Percentiles rank a stretch among this genome's conserved stretches.
These are phyloP conservation scores for Celoporthe dispersa DNA, from an alignment of 2,329 filamentous ascomycete species.

Conservation along the genomic window DNA sequence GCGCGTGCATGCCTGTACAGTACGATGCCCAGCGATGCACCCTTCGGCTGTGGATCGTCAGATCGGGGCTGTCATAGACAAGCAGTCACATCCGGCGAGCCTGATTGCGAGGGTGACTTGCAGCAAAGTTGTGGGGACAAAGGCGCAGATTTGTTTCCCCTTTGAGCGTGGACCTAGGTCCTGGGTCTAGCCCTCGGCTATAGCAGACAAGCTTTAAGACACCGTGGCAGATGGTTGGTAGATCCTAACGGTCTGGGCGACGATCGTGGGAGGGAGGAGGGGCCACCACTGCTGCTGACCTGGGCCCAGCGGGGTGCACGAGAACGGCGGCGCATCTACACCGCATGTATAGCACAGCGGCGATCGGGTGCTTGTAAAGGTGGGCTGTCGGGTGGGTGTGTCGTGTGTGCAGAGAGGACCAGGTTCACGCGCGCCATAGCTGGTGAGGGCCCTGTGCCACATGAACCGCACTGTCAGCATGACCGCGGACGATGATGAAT, in stretches of 20 bases:
- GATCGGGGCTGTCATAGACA: slow-evolving; percentile 23
- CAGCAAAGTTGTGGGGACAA: slow-evolving; percentile 1
- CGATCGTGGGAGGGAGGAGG: neutral
- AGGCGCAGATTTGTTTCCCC: slow-evolving; percentile 15
- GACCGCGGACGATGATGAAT: neutral
- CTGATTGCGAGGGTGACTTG: slow-evolving; percentile 17
- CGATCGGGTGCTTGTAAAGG: neutral
- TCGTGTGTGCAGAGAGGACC: neutral
- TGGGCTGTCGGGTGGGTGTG: neutral
- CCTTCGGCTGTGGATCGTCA: slow-evolving; percentile 17
- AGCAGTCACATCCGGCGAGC: slow-evolving; percentile 21
- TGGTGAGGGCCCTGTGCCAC: neutral
- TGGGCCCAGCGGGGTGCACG: neutral
- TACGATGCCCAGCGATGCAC: neutral
- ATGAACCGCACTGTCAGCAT: neutral
- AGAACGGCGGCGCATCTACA: neutral
- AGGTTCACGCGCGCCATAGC: neutral
- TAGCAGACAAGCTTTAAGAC: slow-evolving; percentile 6
- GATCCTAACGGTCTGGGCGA: slow-evolving; percentile 4
- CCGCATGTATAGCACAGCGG: neutral
- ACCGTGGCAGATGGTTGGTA: neutral
- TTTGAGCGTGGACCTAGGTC: slow-evolving; percentile 6
- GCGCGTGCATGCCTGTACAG: neutral
- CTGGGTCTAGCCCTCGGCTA: slow-evolving; percentile 10
- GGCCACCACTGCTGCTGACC: neutral